A percentile compares a stretch with the other conserved stretches of the same genome.
Conservation (phyloP, 1,284 basidiomycete species). For the Malassezia japonica region DNA sequence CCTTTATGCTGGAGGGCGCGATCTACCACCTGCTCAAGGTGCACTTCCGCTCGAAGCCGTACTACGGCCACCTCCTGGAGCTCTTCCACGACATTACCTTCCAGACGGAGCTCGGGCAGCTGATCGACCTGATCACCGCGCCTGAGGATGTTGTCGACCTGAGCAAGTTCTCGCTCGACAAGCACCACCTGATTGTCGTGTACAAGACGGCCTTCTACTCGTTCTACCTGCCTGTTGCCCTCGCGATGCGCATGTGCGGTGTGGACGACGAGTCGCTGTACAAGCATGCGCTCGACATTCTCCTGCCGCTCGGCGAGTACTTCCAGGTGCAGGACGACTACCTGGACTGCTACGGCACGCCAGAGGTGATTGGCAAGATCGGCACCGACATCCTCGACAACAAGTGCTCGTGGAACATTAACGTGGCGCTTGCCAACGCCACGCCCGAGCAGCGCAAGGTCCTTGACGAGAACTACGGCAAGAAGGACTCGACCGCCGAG, state of each 20-base stretch:
- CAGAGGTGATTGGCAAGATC: constrained; percentile 88
- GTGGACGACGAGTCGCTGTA: constrained; percentile 66
- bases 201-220: constrained; percentile 99
- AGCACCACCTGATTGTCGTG: constrained; percentile 86
- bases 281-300: constrained; percentile 68
- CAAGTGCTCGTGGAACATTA: constrained; percentile 97
- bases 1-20: constrained; percentile 89
- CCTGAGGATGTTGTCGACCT: constrained; percentile 82
- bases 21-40: constrained; percentile 84
- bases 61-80: constrained; percentile 81
- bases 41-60: constrained; percentile 71
- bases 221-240: constrained; percentile 94
- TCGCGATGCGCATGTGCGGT: constrained; percentile 71
- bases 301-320: constrained; percentile 89
- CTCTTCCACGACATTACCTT: constrained; percentile 84
- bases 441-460: constrained; percentile 57
- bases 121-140: constrained; percentile 89
- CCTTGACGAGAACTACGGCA: constrained; percentile 71
- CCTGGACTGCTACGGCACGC: constrained; percentile 81
- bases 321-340: constrained; percentile 99
- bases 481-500: constrained; percentile 62
- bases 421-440: constrained; percentile 67
- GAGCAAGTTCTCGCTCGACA: constrained; percentile 68
- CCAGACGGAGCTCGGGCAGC: constrained; percentile 90
- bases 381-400: constrained; percentile 98